Conservation (phyloP, 345 rosid species). For the Brassica nigra region DNA sequence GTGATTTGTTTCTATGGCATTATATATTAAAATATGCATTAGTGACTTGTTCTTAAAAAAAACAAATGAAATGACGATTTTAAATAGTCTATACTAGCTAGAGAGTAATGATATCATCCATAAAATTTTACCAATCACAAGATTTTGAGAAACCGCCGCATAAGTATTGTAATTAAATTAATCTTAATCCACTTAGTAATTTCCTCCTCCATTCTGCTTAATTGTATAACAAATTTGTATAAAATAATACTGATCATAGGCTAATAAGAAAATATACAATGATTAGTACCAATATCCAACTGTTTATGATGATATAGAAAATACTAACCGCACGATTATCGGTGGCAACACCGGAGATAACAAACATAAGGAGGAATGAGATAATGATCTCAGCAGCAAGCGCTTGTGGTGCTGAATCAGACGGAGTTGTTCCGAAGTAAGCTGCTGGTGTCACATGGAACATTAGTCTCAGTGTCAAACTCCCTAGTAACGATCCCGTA, state of each 20-base stretch:
- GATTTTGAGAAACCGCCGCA: not conserved
- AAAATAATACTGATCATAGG: not conserved
- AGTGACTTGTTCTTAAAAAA: not conserved
- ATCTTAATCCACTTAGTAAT: not conserved
- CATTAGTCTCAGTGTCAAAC: constrained; percentile 49
- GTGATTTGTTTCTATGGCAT: not conserved
- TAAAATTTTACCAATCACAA: not conserved
- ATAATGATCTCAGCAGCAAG: constrained; percentile 57
- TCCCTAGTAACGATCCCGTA: constrained; percentile 59
- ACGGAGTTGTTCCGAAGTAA: constrained; percentile 63
- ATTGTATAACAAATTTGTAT: not conserved
- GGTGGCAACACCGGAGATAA: constrained; percentile 53
- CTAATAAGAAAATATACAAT: not conserved
- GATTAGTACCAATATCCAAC: not conserved
- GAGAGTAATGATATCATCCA: not conserved
- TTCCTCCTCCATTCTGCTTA: not conserved
- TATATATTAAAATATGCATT: not conserved
- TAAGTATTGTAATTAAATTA: not conserved
- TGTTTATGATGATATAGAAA: not conserved
- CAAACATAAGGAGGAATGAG: constrained; percentile 71
- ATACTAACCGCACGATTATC: constrained; percentile 31
- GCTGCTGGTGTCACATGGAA: constrained; percentile 49
- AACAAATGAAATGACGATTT: not conserved
- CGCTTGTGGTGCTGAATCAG: constrained; percentile 55
- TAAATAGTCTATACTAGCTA: not conserved